These are phyloP conservation scores for Phylloporus arenicola DNA, from an alignment of 768 basidiomycete genomes.

Conservation along the genomic window DNA sequence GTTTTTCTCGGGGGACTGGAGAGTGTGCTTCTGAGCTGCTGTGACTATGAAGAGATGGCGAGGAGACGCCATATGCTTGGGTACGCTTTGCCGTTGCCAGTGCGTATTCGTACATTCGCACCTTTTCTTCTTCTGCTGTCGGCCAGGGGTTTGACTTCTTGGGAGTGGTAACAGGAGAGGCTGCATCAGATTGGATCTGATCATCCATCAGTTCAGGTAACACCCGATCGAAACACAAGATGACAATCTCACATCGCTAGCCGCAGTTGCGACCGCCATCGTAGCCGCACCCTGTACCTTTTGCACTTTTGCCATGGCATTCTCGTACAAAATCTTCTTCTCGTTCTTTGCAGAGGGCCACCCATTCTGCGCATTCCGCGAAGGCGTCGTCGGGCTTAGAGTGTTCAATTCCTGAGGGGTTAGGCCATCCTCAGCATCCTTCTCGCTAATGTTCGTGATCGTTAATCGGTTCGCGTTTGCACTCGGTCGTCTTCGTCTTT, in stretches of 20 bases:
- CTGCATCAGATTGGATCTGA: constrained; percentile 4
- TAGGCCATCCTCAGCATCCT: constrained; percentile 34
- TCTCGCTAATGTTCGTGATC: constrained; percentile 38
- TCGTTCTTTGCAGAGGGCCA: constrained; percentile 41
- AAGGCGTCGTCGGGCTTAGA: constrained; percentile 20
- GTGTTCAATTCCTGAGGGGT: constrained; percentile 15
- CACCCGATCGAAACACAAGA: neutral
- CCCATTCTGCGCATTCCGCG: constrained; percentile 19
- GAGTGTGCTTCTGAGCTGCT: constrained; percentile 27
- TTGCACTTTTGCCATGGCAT: constrained; percentile 36
- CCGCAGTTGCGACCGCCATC: constrained; percentile 22
- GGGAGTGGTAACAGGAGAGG: constrained; percentile 4
- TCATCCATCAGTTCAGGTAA: constrained; percentile 3
- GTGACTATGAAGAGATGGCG: constrained; percentile 22
- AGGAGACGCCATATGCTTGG: constrained; percentile 39
- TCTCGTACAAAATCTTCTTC: constrained; percentile 37
- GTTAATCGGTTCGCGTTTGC: constrained; percentile 35
- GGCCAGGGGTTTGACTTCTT: constrained; percentile 40
- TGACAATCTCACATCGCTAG: constrained; percentile 21
- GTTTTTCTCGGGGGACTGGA: constrained; percentile 11
- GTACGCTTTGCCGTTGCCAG: constrained; percentile 58
- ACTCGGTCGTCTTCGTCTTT: constrained; percentile 31
- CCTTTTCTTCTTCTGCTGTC: constrained; percentile 74
- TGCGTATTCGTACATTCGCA: constrained; percentile 61
- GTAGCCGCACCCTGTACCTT: constrained; percentile 33